Base-by-base conservation (phyloP, 2,329 filamentous ascomycete genomes). In the Xylaria sp. region DNA sequence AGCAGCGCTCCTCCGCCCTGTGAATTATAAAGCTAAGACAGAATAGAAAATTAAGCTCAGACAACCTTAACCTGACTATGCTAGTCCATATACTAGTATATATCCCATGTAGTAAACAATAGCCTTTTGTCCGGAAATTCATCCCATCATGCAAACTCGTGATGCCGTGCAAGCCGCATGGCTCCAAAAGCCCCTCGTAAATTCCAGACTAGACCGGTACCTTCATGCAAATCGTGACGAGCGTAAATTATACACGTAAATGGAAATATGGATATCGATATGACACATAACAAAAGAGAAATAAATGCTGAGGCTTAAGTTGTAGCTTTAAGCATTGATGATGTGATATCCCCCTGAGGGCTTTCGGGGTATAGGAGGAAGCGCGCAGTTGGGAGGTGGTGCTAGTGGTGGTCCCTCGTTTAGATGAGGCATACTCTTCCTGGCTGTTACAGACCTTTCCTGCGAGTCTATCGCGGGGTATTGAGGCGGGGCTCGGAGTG, bases 321-420 rank as follows among this genome's bases (percentile, higher is more conserved):
- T 41, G 62, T 57, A 32, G 39, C 37, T 54, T 74, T 23, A 76
- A 34, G 64, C 44, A 28, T 46, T 66, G 39, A 73, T 65, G 34
- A 59, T 63, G 57, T 65, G 66, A 34, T 54, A 56, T 25, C 55
- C 65, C 39, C 44, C 61, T 10, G 69, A 68, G 12, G 58, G 57
- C 39, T 79, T 81, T 52, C 74, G 78, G 4, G 86, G 86, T 48
- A 88, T 81, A 0, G 87, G 87, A 20, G 87, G 87, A 25, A 89
- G 80, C 15, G 87, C 86, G 71, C 83, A 84, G 12, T 81, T 87
- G 28, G 87, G 87, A 5, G 87, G 87, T 7, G 87, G 87, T 15
- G 82, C 84, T 18, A 83, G 86, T 1, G 87, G 87, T 37, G 86
- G 86, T 0, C 84, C 85, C 13, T 85, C 82, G 1, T 78, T 79